These are phyloP conservation scores for Tricholoma bakamatsutake DNA, from an alignment of 768 basidiomycete genomes.

Conservation along the genomic window DNA sequence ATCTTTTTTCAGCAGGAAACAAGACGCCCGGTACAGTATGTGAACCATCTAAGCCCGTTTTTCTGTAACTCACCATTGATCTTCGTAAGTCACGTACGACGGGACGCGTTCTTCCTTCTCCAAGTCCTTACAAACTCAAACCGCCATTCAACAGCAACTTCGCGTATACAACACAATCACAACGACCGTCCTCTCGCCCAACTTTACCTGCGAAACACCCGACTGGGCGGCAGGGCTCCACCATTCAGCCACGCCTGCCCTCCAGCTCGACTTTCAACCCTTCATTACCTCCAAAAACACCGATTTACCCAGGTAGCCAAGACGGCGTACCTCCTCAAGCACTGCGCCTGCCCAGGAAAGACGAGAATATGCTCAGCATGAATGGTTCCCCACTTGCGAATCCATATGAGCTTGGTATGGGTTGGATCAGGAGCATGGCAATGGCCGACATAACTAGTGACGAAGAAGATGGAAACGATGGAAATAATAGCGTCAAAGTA, in stretches of 20 bases:
- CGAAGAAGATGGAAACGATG: constrained; percentile 22
- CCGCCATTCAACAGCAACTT: constrained; percentile 36
- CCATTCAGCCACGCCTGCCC: constrained; percentile 36
- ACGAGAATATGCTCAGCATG: constrained; percentile 74
- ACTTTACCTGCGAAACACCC: constrained; percentile 48
- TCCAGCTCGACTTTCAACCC: constrained; percentile 73
- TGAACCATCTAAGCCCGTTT: not conserved
- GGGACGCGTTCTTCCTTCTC: constrained; percentile 31
- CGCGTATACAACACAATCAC: constrained; percentile 23
- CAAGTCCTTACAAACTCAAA: constrained; percentile 42
- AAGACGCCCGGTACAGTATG: constrained; percentile 41
- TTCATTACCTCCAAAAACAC: constrained; percentile 49
- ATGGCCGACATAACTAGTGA: constrained; percentile 30
- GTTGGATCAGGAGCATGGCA: constrained; percentile 47
- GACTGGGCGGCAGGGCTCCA: constrained; percentile 22
- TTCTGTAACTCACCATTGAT: not conserved
- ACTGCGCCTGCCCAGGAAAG: constrained; percentile 61
- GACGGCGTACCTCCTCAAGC: constrained; percentile 27
- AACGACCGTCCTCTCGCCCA: constrained; percentile 33
- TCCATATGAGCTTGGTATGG: constrained; percentile 62
- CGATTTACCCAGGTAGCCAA: constrained; percentile 38
- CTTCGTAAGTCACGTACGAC: constrained; percentile 25
- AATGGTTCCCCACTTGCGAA: constrained; percentile 83
- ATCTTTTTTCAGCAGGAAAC: constrained; percentile 30
- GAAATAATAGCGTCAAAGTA: constrained; percentile 19